These are phyloP conservation scores for Xylaria flabelliformis DNA, from an alignment of 495 filamentous ascomycete species.

Conservation along the genomic window DNA sequence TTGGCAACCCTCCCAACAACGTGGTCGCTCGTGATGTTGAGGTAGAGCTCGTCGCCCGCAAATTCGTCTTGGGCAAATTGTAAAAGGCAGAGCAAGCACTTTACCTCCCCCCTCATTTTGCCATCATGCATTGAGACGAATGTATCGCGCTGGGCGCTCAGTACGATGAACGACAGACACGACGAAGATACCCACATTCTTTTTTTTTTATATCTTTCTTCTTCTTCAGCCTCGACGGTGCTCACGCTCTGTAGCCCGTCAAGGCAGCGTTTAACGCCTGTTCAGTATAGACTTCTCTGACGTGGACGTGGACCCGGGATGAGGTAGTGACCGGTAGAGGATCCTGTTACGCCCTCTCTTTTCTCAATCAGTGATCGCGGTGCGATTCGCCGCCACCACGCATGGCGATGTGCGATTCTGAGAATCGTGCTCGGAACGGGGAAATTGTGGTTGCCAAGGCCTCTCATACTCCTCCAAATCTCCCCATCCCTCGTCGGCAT, in stretches of 20 bases:
- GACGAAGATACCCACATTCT: conserved; percentile 16
- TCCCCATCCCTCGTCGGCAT: not conserved
- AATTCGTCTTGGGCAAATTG: conserved; percentile 43
- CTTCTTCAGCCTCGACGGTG: not conserved
- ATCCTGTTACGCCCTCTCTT: not conserved
- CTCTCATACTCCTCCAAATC: not conserved
- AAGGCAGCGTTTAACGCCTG: conserved; percentile 12
- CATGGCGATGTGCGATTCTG: not conserved
- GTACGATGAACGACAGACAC: conserved; percentile 37
- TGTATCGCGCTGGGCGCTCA: conserved; percentile 36
- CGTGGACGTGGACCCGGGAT: not conserved
- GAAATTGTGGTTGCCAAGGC: not conserved
- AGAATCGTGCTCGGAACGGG: conserved; percentile 18
- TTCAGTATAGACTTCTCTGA: conserved; percentile 7
- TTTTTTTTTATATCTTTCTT: not conserved
- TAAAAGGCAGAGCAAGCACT: conserved; percentile 25
- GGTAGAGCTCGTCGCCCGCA: conserved; percentile 33
- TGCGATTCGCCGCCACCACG: not conserved
- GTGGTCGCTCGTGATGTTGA: conserved; percentile 31
- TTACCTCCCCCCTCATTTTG: too few relatives aligned
- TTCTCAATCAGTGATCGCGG: not conserved
- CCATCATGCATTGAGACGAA: conserved; percentile 20
- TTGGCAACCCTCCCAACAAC: conserved; percentile 41
- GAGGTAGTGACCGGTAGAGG: not conserved
- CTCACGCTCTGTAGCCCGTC: not conserved